Base-by-base conservation (phyloP, 2,329 filamentous ascomycete species). In the Waltergamsia citrina region DNA sequence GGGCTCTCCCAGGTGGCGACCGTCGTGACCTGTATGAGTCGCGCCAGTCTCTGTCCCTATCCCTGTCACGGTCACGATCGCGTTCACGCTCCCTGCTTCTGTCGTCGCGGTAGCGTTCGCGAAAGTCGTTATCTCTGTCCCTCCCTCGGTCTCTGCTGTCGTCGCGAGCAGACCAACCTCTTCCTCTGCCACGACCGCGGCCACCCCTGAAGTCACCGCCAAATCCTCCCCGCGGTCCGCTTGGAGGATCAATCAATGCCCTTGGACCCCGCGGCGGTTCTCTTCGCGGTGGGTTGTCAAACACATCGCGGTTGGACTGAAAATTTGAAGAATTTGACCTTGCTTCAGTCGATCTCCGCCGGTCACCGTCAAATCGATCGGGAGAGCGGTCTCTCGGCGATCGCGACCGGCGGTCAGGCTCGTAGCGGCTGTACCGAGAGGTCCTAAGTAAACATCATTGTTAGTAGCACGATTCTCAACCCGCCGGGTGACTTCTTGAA, bases 191-290 rank as follows among this genome's bases (percentile, higher is more conserved):
- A 47, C 67, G 74, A 6, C 60, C 59, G 10, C 61, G 52, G 28
- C 59, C 52, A 37, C 65, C 67, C 41, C 74, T 66, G 45, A 78
- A 80, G 34, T 85, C 82, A 17, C 74, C 69, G 3, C 63, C 62
- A 49, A 80, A 84, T 7, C 74, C 76, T 28, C 80, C 80, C 37
- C 83, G 71, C 11, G 78, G 80, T 20, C 77, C 78, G 42, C 70
- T 74, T n/a, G 75, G 71, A 20, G 74, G 61, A 40, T 90, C 84
- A 39, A 82, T 71, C 37, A 87, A 63, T 4, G 83, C 85, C 55
- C 88, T 86, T 9, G 87, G 86, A 1, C 84, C 87, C 36, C 86
- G 73, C 4, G 87, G 87, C 3, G 84, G 80, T 42, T 93, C 85
- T 43, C 81, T 71, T 20, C 63, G 53, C 52, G 69, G 42, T 44